A percentile compares a stretch with the other conserved stretches of the same genome.
These are phyloP conservation scores for Bothriochloa decipiens DNA, from an alignment of 176 grass and related monocot genomes.

Conservation along the genomic window DNA sequence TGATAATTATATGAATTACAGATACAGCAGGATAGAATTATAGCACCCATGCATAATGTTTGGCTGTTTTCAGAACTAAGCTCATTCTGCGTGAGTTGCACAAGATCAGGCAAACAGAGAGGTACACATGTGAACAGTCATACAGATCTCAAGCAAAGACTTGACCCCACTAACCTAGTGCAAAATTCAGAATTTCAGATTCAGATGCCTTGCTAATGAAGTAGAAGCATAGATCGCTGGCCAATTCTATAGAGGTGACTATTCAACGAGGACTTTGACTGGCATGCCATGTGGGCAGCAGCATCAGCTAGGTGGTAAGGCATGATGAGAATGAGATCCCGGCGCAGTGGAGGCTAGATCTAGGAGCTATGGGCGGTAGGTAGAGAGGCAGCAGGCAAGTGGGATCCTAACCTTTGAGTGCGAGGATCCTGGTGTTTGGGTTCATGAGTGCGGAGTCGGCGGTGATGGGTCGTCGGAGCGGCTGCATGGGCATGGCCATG, in stretches of 20 bases:
- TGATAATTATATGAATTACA: neutral
- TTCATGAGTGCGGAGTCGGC: constrained; percentile 98
- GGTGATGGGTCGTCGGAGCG: constrained; percentile 93
- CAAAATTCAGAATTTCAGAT: neutral
- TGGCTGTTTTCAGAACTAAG: too few relatives aligned
- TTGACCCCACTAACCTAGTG: neutral
- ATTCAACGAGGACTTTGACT: neutral
- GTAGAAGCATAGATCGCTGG: neutral
- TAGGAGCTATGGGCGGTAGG: neutral
- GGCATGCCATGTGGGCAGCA: neutral
- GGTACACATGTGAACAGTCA: neutral
- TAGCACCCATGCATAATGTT: too few relatives aligned
- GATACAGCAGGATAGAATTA: too few relatives aligned
- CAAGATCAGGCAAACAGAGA: neutral
- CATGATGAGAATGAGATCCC: neutral
- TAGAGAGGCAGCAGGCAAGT: neutral
- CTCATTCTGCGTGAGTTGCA: neutral
- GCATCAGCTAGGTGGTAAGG: neutral
- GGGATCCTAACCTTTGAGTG: constrained; percentile 71
- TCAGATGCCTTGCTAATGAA: too few relatives aligned
- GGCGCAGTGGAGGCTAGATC: constrained; percentile 21
- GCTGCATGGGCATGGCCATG: constrained; percentile 95
- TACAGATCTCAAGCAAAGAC: neutral
- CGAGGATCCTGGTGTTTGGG: constrained; percentile 92
- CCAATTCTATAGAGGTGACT: neutral